Evolutionary conservation across 495 filamentous ascomycete species (phyloP).

Genomic region (Annulohypoxylon moriforme): DNA sequence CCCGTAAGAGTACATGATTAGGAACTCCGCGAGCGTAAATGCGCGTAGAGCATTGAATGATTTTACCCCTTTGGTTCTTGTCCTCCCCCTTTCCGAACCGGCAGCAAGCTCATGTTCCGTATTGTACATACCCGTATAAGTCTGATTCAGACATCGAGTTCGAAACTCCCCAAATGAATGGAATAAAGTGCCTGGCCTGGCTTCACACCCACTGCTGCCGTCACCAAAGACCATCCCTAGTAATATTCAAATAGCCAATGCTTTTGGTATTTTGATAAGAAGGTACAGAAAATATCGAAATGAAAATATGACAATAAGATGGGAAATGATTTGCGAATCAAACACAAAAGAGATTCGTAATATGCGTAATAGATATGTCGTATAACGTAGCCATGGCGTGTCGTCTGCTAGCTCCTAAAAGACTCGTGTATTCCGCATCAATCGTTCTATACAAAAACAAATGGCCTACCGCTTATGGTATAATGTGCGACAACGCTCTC

Average conservation of each 20-base stretch:
- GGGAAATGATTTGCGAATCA: slow-evolving; percentile 22
- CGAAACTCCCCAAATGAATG: slow-evolving; percentile 12
- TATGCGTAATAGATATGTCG: slow-evolving; percentile 36
- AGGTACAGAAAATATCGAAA: slow-evolving; percentile 28
- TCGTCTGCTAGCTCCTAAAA: slow-evolving; percentile 39
- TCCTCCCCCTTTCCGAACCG: slow-evolving; percentile 15
- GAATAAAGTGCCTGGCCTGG: slow-evolving; percentile 9
- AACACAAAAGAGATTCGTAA: slow-evolving; percentile 38
- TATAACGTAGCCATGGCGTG: slow-evolving; percentile 36
- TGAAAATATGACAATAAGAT: slow-evolving; percentile 26
- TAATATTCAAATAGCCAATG: slow-evolving; percentile 26
- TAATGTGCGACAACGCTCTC: slow-evolving; percentile 40
- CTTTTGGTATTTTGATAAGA: slow-evolving; percentile 37
- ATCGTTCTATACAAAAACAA: slow-evolving; percentile 43
- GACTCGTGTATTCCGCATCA: slow-evolving; percentile 44
- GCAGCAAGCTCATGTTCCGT: slow-evolving; percentile 25
- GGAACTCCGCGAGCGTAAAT: slow-evolving; percentile 32
- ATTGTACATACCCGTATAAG: slow-evolving; percentile 34
- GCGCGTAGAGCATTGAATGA: slow-evolving; percentile 23
- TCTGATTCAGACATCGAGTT: slow-evolving; percentile 17
- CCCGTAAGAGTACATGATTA: slow-evolving; percentile 45
- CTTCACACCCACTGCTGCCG: slow-evolving; percentile 2
- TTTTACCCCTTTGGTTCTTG: background rate
- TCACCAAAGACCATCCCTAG: slow-evolving; percentile 12
- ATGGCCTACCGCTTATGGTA: slow-evolving; percentile 40